A percentile compares a stretch with the other conserved stretches of the same genome.
Conservation (phyloP, 495 filamentous ascomycete genomes). For the Xylaria bambusicola region DNA sequence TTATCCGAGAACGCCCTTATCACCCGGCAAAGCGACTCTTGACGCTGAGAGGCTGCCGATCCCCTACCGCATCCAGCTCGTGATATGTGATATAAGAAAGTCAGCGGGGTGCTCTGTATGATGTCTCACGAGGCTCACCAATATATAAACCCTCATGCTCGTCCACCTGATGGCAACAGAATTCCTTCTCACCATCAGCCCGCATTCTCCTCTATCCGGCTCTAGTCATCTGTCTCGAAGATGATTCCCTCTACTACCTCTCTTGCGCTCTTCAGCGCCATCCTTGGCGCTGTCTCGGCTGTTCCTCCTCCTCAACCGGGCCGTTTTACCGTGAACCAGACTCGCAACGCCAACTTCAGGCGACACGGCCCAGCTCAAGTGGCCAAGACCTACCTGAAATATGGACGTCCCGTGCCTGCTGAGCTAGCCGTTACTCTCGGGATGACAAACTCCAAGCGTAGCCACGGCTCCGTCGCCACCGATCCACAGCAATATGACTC, state of each 20-base stretch:
- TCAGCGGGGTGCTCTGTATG: constrained; percentile 1
- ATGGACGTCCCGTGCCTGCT: constrained; percentile 43
- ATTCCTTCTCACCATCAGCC: background rate
- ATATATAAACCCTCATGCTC: constrained; percentile 12
- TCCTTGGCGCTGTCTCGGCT: constrained; percentile 38
- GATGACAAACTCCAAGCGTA: constrained; percentile 33
- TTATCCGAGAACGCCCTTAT: constrained; percentile 2
- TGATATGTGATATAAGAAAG: background rate
- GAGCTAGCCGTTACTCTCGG: constrained; percentile 41
- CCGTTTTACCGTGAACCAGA: constrained; percentile 53
- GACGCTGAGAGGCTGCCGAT: constrained; percentile 3
- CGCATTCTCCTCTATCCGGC: background rate
- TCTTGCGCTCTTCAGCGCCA: constrained; percentile 17
- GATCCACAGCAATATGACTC: constrained; percentile 59
- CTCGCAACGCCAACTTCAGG: constrained; percentile 51
- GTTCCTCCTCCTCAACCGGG: constrained; percentile 25
- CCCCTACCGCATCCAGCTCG: constrained; percentile 9
- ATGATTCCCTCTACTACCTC: constrained; percentile 6
- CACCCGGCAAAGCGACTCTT: background rate
- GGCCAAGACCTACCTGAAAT: constrained; percentile 61
- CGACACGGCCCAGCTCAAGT: constrained; percentile 53
- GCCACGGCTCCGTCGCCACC: constrained; percentile 48
- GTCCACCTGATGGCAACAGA: background rate
- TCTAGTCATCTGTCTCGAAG: background rate
- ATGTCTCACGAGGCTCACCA: background rate